Evolutionary conservation across 371 early-diverging fungal species (phyloP).

Genomic region (Parasitella parasitica): DNA sequence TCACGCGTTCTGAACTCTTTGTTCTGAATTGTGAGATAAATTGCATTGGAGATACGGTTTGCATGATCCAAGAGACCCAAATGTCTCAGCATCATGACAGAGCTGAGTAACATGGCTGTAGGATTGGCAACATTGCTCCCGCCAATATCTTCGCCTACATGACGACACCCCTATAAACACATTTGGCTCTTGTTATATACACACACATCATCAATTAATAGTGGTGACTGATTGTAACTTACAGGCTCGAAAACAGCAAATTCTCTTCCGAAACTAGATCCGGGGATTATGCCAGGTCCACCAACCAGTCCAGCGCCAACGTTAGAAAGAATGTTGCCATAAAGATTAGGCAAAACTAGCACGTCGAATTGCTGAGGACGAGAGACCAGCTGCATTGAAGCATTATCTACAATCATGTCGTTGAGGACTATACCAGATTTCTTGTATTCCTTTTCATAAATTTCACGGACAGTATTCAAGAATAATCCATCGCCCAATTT

Average conservation of each 20-base stretch:
- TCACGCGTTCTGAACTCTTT: conserved; percentile 32
- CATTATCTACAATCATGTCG: conserved; percentile 99
- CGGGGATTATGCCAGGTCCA: conserved; percentile 93
- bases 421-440: conserved; percentile 84
- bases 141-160: conserved; percentile 91
- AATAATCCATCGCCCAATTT: conserved; percentile 98
- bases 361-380: conserved; percentile 97
- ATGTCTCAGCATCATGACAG: conserved; percentile 97
- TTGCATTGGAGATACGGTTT: conserved; percentile 82
- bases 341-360: conserved; percentile 97
- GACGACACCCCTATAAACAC: conserved; percentile 77
- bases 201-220: too few species aligned
- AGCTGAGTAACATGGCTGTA: conserved; percentile 91
- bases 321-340: conserved; percentile 96
- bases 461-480: conserved; percentile 90
- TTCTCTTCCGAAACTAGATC: conserved; percentile 93
- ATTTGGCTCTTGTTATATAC: too few species aligned
- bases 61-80: conserved; percentile 81
- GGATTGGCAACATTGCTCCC: conserved; percentile 92
- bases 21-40: conserved; percentile 23
- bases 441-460: conserved; percentile 88
- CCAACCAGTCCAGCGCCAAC: conserved; percentile 68
- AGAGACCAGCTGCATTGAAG: conserved; percentile 97
- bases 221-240: conserved; percentile 3
- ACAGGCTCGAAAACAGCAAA: conserved; percentile 94